Percentiles rank a stretch among this genome's conserved stretches.
These are phyloP conservation scores for Podochytrium sp. DNA, from an alignment of 192 early-diverging fungal species.

Conservation along the genomic window DNA sequence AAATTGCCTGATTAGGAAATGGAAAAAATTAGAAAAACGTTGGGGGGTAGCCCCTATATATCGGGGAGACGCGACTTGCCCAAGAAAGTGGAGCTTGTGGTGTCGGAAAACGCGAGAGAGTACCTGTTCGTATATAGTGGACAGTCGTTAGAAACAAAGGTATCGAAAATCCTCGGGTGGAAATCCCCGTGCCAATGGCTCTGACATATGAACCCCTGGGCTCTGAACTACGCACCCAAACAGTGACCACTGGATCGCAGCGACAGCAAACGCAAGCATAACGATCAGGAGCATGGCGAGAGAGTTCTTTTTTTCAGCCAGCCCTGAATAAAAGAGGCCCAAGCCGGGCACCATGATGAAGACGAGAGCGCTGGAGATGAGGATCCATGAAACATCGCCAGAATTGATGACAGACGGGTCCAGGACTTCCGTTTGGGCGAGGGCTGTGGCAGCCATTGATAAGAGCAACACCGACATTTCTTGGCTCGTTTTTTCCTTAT, in stretches of 20 bases:
- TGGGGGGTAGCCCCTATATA: not conserved
- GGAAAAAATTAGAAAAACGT: not conserved
- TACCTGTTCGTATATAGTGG: too few species aligned
- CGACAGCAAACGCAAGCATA: not conserved
- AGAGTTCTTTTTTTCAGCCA: not conserved
- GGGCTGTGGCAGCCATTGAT: not conserved
- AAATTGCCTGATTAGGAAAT: slow-evolving; percentile 55
- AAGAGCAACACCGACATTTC: not conserved
- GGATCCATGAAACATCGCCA: slow-evolving; percentile 12
- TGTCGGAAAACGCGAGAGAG: slow-evolving; percentile 80
- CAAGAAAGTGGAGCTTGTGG: not conserved
- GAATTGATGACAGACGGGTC: not conserved
- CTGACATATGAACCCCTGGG: too few species aligned
- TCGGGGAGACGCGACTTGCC: too few species aligned
- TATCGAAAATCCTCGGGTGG: too few species aligned
- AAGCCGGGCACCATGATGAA: not conserved
- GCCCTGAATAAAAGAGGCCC: not conserved
- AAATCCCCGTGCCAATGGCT: too few species aligned
- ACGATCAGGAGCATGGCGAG: not conserved
- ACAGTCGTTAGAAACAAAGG: too few species aligned
- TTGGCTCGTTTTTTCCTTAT: not conserved
- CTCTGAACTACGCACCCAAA: too few species aligned
- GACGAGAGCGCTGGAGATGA: not conserved
- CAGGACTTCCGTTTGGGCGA: not conserved
- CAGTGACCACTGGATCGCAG: not conserved